Evolutionary conservation across 257 asterid genomes (phyloP), one percentile per base, ranked within the genome.

Genomic region (Solanum tarijense): DNA sequence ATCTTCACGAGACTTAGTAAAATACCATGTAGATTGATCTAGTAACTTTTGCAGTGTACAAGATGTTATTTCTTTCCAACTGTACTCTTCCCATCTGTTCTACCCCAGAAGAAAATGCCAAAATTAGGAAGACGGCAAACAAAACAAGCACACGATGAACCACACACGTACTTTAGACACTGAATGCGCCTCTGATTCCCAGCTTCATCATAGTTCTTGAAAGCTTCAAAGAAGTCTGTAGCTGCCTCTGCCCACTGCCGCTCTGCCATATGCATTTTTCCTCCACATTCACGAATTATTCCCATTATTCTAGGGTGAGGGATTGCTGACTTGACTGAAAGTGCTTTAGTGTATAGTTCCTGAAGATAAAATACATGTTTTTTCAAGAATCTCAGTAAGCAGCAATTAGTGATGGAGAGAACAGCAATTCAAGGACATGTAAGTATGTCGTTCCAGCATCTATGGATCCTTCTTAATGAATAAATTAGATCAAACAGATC

Each of bases 261-360:
- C 95, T 97, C 99, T 62, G 99, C 96, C 99, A 96, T 97, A 86
- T 95, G 98, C 99, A 97, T 97, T 92, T 97, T 97, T 31, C 99
- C 99, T 90, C 99, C 99, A 91, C 99, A 97, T 93, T 97, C 99
- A 88, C 98, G 99, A 91, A 97, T 96, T 83, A 97, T 96, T 52
- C 99, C 99, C 98, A 97, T 96, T 68, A 97, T 96, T 92, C 99
- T 95, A 68, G 99, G 99, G 93, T 97, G 99, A 90, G 99, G 99
- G 41, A 97, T 97, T 82, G 99, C 99, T 66, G 99, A 97, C 88
- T 97, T 97, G 78, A 97, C 94, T n/a, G 99, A 92, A 41, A 97
- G 90, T 85, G 99, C 98, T 88, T 93, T 97, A 9, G 88, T 97
- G 91, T 97, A 96, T 87, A 97, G 91, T 90, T 96, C 98, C 99